Evolutionary conservation across 768 basidiomycete species (phyloP), one percentile per base, ranked within the genome.

Genomic region (Lactifluus rugatus): DNA sequence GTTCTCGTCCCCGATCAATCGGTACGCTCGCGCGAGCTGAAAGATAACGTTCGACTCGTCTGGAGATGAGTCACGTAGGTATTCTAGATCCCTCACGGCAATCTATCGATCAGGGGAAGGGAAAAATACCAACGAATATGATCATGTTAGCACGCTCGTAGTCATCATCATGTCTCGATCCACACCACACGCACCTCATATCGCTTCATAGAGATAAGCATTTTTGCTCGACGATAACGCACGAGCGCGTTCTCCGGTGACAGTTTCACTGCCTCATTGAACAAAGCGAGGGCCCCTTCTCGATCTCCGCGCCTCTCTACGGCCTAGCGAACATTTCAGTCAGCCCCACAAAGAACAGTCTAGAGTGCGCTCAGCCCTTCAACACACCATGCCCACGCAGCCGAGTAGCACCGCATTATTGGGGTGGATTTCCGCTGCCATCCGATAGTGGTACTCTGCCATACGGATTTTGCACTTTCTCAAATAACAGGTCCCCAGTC

Each of bases 41-140:
- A 96, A 96, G 58, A 94, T 83, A 56, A 98, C 89, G 73, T 97
- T 97, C 54, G 93, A 87, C 75, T 99, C 96, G 68, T 93, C 91
- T 7, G 95, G 95, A 36, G 93, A 89, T 62, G 82, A 75, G 69
- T 82, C 83, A 64, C 85, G 80, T 52, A 99, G 80, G 60, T 77
- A 75, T 72, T 92, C 84, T 68, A 98, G 78, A 70, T 93, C 90
- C 60, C 78, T 70, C 45, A 92, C 79, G 19, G 95, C 94, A 44
- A 76, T 76, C 93, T 96, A 74, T 62, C 49, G 61, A 51, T 42
- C 36, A 2, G 41, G 25, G 42, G 48, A 28, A 55, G n/a, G 26
- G 26, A 14, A 19, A 26, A 19, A 39, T 42, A 45, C n/a, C n/a
- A 42, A 59, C 2, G 39, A 42, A 59, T 9, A 42, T 44, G 42